Evolutionary conservation across 805 yeast species (phyloP).

Genomic region (Isabelozyma heimii): DNA sequence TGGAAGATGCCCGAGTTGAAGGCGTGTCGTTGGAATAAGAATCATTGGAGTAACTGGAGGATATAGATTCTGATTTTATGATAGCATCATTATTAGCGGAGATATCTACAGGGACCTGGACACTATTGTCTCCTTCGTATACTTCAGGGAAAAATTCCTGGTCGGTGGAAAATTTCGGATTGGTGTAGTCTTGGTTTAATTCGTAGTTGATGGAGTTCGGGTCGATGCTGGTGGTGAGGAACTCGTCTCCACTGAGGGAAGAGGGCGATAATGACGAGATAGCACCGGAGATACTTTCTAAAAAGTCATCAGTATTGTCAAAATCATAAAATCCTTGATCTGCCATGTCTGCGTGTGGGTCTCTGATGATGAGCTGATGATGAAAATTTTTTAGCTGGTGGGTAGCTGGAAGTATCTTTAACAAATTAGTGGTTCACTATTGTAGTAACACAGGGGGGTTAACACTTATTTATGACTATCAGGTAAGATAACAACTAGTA

Average conservation of each 20-base stretch:
- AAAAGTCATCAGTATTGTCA: conserved; percentile 27
- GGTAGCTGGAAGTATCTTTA: too few relatives aligned
- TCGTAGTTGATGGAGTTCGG: neutral
- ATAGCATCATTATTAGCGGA: neutral
- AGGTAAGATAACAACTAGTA: too few relatives aligned
- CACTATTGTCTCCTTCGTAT: neutral
- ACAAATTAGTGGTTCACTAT: too few relatives aligned
- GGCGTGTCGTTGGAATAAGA: conserved; percentile 12
- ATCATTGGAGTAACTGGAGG: neutral
- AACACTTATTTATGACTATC: neutral
- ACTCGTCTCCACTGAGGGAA: conserved; percentile 16
- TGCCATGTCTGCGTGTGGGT: neutral
- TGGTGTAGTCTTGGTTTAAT: conserved; percentile 3
- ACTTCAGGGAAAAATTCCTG: neutral
- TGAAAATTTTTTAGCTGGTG: too few relatives aligned
- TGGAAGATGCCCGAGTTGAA: conserved; percentile 12
- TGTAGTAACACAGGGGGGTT: too few relatives aligned
- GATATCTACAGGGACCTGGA: neutral
- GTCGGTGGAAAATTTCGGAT: conserved; percentile 2
- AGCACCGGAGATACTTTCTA: conserved; percentile 25
- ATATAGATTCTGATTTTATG: neutral
- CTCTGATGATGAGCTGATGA: too few relatives aligned
- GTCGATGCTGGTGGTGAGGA: neutral
- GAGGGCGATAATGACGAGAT: conserved; percentile 17
- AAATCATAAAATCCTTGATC: conserved; percentile 16